A percentile compares a stretch with the other conserved stretches of the same genome.
Conservation (phyloP, 495 filamentous ascomycete species). For the Talaromyces trachyspermus region DNA sequence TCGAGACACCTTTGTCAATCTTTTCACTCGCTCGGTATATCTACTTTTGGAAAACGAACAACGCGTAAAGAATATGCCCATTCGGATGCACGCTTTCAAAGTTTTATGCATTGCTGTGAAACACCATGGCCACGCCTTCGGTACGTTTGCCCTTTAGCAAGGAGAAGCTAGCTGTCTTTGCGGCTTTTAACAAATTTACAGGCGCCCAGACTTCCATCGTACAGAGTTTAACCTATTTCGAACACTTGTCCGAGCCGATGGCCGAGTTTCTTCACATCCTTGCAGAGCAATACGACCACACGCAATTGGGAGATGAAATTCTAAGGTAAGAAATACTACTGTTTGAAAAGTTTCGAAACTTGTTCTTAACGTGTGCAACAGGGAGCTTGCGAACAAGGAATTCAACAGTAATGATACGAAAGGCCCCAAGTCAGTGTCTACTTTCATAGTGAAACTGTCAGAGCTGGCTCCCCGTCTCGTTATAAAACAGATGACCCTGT, state of each 20-base stretch:
- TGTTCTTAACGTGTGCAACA: constrained; percentile 24
- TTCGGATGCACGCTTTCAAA: constrained; percentile 95
- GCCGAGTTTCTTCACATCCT: constrained; percentile 96
- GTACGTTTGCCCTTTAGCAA: constrained; percentile 41
- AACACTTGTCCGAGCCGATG: constrained; percentile 97
- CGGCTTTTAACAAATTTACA: constrained; percentile 27
- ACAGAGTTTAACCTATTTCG: constrained; percentile 95
- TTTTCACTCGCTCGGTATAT: constrained; percentile 92
- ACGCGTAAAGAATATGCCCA: constrained; percentile 80
- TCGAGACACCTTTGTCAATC: constrained; percentile 83
- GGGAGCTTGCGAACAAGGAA: constrained; percentile 93
- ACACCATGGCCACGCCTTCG: constrained; percentile 95
- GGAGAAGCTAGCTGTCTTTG: neutral
- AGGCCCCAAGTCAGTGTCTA: constrained; percentile 96
- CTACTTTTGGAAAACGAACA: constrained; percentile 90
- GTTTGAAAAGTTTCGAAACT: neutral
- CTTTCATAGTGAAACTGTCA: constrained; percentile 92
- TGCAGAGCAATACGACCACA: constrained; percentile 95
- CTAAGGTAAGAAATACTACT: constrained; percentile 41
- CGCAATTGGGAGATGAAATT: constrained; percentile 90
- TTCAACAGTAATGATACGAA: constrained; percentile 94
- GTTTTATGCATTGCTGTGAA: constrained; percentile 95
- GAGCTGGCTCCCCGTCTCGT: constrained; percentile 86
- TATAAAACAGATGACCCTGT: constrained; percentile 91
- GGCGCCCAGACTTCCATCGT: constrained; percentile 97